Evolutionary conservation across 176 grass and related monocot species (phyloP), one percentile per base, ranked within the genome.

Genomic region (Oryza glaberrima): DNA sequence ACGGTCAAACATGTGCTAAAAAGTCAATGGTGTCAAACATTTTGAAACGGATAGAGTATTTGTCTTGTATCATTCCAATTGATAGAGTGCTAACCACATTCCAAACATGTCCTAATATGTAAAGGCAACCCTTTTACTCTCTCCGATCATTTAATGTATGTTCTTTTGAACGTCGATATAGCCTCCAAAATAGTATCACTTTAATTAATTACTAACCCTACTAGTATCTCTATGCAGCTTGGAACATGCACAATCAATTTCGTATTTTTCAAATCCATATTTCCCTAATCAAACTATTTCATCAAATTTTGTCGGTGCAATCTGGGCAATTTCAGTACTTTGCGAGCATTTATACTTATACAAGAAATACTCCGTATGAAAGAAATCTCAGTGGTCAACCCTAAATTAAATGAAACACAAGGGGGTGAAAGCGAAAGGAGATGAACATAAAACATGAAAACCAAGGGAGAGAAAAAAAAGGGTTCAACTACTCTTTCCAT

Each of bases 401-500:
- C 8, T 6, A 45, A 86, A 80, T 49, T 2, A 73, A 13, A 51
- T 5, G 28, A 40, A 86, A 69, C 0, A 5, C 3, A 58, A 70
- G 79, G 74, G 68, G 67, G 68, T 0, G 11, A 28, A 14, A 54
- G 1, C 3, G 34, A 60, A 77, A 69, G 49, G 15, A 44, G 47
- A 32, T 0, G 38, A 3, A 48, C 8, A 19, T 40, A 12, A 32
- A 32, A 32, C 30, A 19, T 40, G 9, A 45, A 58, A 74, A 77
- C 20, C 15, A 11, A 40, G 64, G 63, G 2, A 10, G 30, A 32
- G 28, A 28, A 28, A 32, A 32, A 1, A 68, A 83, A 79, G 17
- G 17, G 10, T 13, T 2, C 80, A 83, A 73, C 69, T 45, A 35
- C 49, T 87, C 60, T n/a, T 82, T 73, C 73, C 88, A 32, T 79